phyloP scores from a whole-genome alignment of 1,284 basidiomycete genomes.

The Fistulina hepatica region DNA sequence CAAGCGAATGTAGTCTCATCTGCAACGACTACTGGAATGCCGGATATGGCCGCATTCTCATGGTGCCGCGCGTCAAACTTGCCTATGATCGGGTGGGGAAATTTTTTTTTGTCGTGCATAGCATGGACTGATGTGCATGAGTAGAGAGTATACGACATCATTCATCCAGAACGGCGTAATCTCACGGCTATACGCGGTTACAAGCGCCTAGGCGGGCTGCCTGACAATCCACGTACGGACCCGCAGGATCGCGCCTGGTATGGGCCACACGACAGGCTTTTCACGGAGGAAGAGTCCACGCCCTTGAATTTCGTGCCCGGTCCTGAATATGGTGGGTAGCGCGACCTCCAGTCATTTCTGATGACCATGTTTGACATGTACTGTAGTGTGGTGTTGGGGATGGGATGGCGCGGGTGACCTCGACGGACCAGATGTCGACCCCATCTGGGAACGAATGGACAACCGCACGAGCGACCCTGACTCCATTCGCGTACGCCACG shows the following conservation, averaged over 20 bases:
- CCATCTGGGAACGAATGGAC: conserved; percentile 85
- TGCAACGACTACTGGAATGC: conserved; percentile 93
- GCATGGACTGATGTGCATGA: conserved; percentile 8
- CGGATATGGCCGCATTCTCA: conserved; percentile 89
- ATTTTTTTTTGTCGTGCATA: conserved; percentile 1
- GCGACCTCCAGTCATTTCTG: neutral
- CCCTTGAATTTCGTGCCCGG: conserved; percentile 68
- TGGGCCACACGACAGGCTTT: conserved; percentile 87
- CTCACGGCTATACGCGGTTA: conserved; percentile 90
- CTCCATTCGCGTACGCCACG: too few relatives aligned
- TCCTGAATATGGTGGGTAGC: conserved; percentile 71
- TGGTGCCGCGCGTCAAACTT: conserved; percentile 91
- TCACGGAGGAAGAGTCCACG: conserved; percentile 77
- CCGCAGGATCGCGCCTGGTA: conserved; percentile 94
- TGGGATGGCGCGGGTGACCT: conserved; percentile 97
- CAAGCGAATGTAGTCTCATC: conserved; percentile 87
- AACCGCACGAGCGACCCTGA: too few relatives aligned
- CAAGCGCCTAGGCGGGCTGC: conserved; percentile 79
- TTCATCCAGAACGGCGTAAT: conserved; percentile 82
- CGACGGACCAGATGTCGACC: conserved; percentile 90
- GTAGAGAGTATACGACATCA: conserved; percentile 85
- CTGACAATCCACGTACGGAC: conserved; percentile 88
- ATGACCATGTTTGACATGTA: too few relatives aligned
- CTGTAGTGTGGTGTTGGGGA: conserved; percentile 92
- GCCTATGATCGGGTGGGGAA: conserved; percentile 77